Base-by-base conservation (phyloP, 305 asterid species). In the Nicotiana rustica region DNA sequence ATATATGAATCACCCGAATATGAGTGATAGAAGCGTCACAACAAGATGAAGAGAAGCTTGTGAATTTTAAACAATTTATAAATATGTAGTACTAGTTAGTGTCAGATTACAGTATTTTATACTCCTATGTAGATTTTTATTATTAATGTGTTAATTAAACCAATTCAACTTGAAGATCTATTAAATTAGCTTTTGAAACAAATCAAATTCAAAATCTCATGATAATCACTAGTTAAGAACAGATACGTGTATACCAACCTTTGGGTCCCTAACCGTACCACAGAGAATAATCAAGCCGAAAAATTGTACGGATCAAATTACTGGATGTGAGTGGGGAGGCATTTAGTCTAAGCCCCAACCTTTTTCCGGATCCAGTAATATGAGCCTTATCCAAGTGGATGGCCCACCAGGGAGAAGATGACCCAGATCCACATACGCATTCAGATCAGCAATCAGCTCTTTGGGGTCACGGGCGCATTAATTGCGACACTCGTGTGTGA, bases 381-480 rank as follows among this genome's bases (percentile, higher is more conserved):
- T 91, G 88, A 91, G 91, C 86, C 88, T 85, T 77, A 77, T 84
- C 88, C 84, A 78, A 87, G 80, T 56, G 25, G 68, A 77, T 86
- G 97, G 86, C 93, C 95, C 97, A 90, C 97, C 44, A 81, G 14
- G 35, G 41, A 87, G 83, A 86, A 88, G 89, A 79, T 85, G 90
- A 89, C 89, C 91, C 91, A 93, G 97, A 91, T 91, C 94, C 85
- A 90, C 91, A 88, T 87, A 88, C 90, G 82, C 89, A 64, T 78
- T 80, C 87, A 41, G 49, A 41, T 41, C 49, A 75, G 64, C 83
- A 79, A 79, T 73, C 85, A 81, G 47, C 62, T 41, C 85, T 88
- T 13, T 9, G 92, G 94, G 91, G 93, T 94, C 99, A 95, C 97
- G 99, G 95, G 95, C 83, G 88, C 89, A 90, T 89, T 92, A 84